Percentiles rank a stretch among this genome's conserved stretches.
Conservation (phyloP, 306 rosid species). For the Arachis stenosperma region DNA sequence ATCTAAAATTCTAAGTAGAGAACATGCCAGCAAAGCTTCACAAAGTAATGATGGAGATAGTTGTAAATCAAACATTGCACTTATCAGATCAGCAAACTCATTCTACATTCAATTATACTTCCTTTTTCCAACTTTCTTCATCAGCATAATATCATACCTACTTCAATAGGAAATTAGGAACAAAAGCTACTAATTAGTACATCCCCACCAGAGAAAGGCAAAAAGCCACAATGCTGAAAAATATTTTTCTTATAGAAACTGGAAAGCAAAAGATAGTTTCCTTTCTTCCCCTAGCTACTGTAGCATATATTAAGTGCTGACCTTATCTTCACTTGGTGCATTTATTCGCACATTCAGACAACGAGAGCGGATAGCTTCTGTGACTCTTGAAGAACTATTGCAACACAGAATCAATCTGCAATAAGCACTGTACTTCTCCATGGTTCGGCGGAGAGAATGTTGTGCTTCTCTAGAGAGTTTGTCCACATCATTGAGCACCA, state of each 20-base stretch:
- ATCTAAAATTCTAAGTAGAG: neutral
- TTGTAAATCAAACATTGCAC: neutral
- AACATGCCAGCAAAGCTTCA: slow-evolving; percentile 4
- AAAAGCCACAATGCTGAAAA: neutral
- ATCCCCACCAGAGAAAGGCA: neutral
- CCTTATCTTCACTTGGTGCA: slow-evolving; percentile 88
- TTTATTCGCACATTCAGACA: slow-evolving; percentile 88
- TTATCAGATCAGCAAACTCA: neutral
- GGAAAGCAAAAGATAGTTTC: neutral
- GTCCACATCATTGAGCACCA: slow-evolving; percentile 92
- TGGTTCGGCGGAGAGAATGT: slow-evolving; percentile 91
- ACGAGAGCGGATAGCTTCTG: slow-evolving; percentile 95
- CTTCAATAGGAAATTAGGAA: slow-evolving; percentile 1
- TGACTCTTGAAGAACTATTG: slow-evolving; percentile 95
- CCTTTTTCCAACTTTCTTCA: slow-evolving; percentile 2
- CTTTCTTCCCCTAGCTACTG: neutral
- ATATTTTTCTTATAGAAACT: neutral
- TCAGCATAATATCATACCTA: neutral
- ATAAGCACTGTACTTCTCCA: slow-evolving; percentile 91
- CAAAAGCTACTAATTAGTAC: neutral
- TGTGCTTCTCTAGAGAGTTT: slow-evolving; percentile 96
- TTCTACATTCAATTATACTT: slow-evolving; percentile 10
- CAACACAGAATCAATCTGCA: slow-evolving; percentile 92
- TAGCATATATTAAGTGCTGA: slow-evolving; percentile 18
- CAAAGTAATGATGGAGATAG: neutral